These are phyloP conservation scores for Trichoderma sp. DNA, from an alignment of 2,329 filamentous ascomycete species.

Conservation along the genomic window DNA sequence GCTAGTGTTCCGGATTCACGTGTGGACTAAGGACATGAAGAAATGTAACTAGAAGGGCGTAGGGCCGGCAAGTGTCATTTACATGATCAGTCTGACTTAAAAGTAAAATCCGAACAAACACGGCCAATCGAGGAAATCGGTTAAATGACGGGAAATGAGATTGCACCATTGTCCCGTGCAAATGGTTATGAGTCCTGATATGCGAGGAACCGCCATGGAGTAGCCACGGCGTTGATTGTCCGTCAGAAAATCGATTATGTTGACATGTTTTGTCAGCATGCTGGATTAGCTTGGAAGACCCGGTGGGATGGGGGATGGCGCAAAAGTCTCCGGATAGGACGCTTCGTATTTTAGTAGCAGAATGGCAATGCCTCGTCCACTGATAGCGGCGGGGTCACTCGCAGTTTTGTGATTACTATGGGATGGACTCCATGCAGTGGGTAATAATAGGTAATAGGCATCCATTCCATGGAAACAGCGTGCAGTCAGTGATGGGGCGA, in stretches of 20 bases:
- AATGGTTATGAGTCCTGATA: background rate
- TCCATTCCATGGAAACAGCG: too few species aligned
- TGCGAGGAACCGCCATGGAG: background rate
- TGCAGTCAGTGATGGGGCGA: background rate
- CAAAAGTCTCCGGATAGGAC: background rate
- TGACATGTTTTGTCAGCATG: background rate
- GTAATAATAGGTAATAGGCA: background rate
- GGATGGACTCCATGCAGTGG: background rate
- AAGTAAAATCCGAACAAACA: background rate
- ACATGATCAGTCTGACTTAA: background rate
- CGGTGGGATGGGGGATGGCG: background rate
- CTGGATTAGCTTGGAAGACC: background rate
- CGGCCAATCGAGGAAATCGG: background rate
- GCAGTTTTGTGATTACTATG: background rate
- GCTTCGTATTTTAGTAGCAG: background rate
- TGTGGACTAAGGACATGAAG: background rate
- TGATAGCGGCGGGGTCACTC: background rate
- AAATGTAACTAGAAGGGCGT: background rate
- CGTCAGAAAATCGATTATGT: background rate
- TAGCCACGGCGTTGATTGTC: background rate
- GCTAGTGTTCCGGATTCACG: background rate
- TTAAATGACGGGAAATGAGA: background rate
- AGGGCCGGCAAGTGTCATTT: background rate
- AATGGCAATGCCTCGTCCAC: background rate
- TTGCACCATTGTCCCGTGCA: background rate